These are phyloP conservation scores for Calonectria pteridis DNA, from an alignment of 2,329 filamentous ascomycete genomes.

Conservation along the genomic window DNA sequence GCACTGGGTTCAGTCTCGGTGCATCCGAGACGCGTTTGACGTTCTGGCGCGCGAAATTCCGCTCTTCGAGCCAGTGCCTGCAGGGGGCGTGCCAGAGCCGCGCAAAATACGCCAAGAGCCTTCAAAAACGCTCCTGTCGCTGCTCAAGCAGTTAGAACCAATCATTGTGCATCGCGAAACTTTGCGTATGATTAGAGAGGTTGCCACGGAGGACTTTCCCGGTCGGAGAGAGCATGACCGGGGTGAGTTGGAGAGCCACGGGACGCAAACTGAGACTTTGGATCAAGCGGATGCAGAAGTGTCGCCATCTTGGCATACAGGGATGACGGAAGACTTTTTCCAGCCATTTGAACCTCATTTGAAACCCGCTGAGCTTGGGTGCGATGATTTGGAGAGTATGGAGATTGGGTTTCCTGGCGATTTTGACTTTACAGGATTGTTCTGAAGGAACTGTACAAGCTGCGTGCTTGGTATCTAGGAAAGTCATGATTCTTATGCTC, in stretches of 20 bases:
- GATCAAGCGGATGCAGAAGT: background rate
- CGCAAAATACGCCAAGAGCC: background rate
- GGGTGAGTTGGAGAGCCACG: background rate
- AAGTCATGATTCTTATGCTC: background rate
- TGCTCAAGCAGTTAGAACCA: background rate
- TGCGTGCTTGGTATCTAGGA: background rate
- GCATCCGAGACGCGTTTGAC: background rate
- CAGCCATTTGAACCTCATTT: background rate
- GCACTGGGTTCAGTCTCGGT: background rate
- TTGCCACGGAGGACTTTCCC: background rate
- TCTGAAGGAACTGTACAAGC: background rate
- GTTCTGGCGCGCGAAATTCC: background rate
- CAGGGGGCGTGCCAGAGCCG: background rate
- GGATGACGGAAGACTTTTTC: background rate
- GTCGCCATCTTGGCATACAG: slow-evolving; percentile 1
- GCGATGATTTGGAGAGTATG: background rate
- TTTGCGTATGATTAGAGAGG: background rate
- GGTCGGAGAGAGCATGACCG: background rate
- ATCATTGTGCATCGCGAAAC: background rate
- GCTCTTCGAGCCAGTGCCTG: background rate
- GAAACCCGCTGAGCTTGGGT: background rate
- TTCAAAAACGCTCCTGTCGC: background rate
- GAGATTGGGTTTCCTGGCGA: background rate
- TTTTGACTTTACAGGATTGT: background rate
- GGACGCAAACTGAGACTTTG: background rate